Percentiles rank a stretch among this genome's conserved stretches.
Conservation (phyloP, 768 basidiomycete species). For the Cystobasidiopsis lactophilus region DNA sequence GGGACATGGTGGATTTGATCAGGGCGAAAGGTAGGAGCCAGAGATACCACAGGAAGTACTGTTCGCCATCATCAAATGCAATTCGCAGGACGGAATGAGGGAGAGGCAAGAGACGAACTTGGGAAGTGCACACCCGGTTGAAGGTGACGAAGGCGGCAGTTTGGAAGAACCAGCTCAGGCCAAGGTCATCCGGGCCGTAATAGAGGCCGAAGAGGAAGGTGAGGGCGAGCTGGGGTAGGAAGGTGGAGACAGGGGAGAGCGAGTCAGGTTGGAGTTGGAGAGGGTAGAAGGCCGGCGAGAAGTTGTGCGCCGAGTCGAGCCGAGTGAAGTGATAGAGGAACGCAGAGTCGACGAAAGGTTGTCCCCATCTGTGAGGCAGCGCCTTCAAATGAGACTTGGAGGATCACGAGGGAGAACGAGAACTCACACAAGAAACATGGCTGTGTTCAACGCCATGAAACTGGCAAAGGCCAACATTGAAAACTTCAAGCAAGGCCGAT, state of each 20-base stretch:
- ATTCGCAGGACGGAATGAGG: background rate
- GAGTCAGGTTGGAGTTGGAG: slow-evolving; percentile 43
- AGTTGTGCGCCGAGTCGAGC: slow-evolving; percentile 92
- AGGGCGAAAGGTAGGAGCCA: slow-evolving; percentile 65
- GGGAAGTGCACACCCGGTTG: slow-evolving; percentile 96
- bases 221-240: slow-evolving; percentile 26
- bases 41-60: slow-evolving; percentile 97
- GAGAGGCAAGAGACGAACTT: slow-evolving; percentile 43
- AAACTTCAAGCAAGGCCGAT: slow-evolving; percentile 34
- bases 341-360: slow-evolving; percentile 72
- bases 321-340: slow-evolving; percentile 81
- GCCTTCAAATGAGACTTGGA: background rate
- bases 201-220: slow-evolving; percentile 50
- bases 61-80: background rate
- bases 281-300: slow-evolving; percentile 90
- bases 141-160: slow-evolving; percentile 79
- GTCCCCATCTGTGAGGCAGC: slow-evolving; percentile 51
- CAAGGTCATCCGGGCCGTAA: slow-evolving; percentile 43
- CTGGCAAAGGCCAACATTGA: slow-evolving; percentile 43
- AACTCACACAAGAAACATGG: slow-evolving; percentile 56
- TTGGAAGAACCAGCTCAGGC: slow-evolving; percentile 76
- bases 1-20: slow-evolving; percentile 39
- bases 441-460: slow-evolving; percentile 38
- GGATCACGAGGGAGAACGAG: no score
- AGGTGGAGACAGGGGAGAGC: background rate